Evolutionary conservation across 2,329 filamentous ascomycete genomes (phyloP).

Genomic region (Stagonosporopsis cucurbitacearum): DNA sequence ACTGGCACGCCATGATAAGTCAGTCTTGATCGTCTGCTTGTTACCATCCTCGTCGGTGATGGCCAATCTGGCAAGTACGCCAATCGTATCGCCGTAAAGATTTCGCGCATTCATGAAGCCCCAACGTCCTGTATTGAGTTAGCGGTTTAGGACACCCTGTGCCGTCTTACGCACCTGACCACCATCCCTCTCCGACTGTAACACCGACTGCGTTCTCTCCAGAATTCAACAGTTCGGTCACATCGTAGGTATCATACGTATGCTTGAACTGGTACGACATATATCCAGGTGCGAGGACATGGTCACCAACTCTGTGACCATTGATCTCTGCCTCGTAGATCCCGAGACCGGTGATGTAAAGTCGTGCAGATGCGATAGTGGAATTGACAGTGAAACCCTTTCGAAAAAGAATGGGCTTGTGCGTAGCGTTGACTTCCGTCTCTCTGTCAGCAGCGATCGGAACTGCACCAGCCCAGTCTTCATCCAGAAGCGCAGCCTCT

Average conservation of each 20-base stretch:
- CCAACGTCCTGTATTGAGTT: background rate
- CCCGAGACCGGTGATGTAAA: conserved; percentile 27
- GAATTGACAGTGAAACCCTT: conserved; percentile 30
- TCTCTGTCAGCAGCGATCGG: conserved; percentile 30
- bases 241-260: conserved; percentile 60
- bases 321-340: conserved; percentile 28
- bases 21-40: conserved; percentile 42
- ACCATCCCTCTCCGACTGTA: conserved; percentile 59
- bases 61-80: conserved; percentile 51
- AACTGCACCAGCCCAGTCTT: conserved; percentile 42
- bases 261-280: conserved; percentile 58
- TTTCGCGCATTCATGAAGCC: conserved; percentile 18
- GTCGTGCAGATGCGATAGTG: conserved; percentile 9
- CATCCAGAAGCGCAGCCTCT: conserved; percentile 45
- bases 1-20: conserved; percentile 49
- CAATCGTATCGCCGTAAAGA: conserved; percentile 52
- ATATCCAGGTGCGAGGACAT: conserved; percentile 58
- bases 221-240: background rate
- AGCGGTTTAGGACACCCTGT: background rate
- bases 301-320: conserved; percentile 22
- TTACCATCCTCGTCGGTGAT: conserved; percentile 45
- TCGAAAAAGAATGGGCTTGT: conserved; percentile 47
- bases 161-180: conserved; percentile 43
- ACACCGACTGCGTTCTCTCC: conserved; percentile 52
- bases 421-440: conserved; percentile 27